Evolutionary conservation across 768 basidiomycete genomes (phyloP), one percentile per base, ranked within the genome.

Genomic region (Glaciozyma martinii): DNA sequence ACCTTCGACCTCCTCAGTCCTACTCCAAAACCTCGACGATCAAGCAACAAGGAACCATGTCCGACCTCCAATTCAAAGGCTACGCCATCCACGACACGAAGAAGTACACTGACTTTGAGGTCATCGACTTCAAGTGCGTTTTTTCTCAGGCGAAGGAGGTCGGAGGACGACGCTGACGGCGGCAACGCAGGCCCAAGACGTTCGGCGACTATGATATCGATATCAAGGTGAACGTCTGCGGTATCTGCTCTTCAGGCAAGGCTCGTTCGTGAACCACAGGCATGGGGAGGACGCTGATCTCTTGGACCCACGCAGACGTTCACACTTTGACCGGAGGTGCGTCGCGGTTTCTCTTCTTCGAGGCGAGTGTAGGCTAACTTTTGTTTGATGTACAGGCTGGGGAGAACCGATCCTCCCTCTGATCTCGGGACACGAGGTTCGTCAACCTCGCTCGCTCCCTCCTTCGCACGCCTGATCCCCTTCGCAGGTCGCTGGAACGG

Each of bases 131-230:
- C 56, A 49, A 69, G 55, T 56, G 33, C 29, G 56, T 59, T 29
- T 6, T 59, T 29, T 6, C n/a, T 5, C 21, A 3, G 3, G 16
- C 18, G 2, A 32, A 8, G 9, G 7, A 23, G 8, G 23, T 33
- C 15, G 7, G 9, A 1, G 7, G 16, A 19, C 33, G 8, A 1
- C 52, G 50, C 56, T 66, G 19, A 66, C 56, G 52, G 56, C 18
- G 10, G 5, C 3, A 13, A 50, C 15, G 19, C 55, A 56, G 62
- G 56, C 70, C 71, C 21, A 74, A 69, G 56, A 42, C 33, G 3
- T 56, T 64, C 55, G 69, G 66, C 46, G 67, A 71, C 21, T 59
- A 72, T 66, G 64, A 69, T 42, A 53, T 74, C 42, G 73, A 74
- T 37, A 66, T 74, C 57, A 56, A 63, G 32, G 66, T 71, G 57